phyloP scores from a whole-genome alignment of 169 alveolate genomes.

The Plasmodium vivax region DNA sequence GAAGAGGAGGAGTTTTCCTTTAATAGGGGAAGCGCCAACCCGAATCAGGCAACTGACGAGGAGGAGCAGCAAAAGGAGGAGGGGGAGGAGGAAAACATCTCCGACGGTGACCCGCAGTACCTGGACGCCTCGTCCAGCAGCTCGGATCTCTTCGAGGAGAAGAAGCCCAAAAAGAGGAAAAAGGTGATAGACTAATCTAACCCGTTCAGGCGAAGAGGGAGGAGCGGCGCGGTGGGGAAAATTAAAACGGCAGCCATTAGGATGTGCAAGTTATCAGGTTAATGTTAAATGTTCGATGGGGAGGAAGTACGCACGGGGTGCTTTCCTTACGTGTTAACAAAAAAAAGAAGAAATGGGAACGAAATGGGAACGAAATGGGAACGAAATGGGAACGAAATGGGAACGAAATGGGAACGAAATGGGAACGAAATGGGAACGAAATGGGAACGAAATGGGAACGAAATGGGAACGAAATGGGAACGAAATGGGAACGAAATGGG shows the following conservation, averaged over 20 bases:
- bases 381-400: neutral
- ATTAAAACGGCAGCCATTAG: neutral
- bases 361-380: neutral
- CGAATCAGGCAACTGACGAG: neutral
- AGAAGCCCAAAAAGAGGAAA: slow-evolving; percentile 55
- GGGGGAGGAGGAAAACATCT: neutral
- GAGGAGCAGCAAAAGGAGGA: neutral
- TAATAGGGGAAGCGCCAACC: neutral
- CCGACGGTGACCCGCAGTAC: neutral
- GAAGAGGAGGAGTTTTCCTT: neutral
- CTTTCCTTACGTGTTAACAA: neutral
- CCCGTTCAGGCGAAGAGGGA: neutral
- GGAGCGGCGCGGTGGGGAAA: neutral
- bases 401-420: neutral
- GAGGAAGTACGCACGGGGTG: neutral
- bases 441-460: neutral
- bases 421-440: neutral
- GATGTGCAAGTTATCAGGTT: neutral
- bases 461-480: neutral
- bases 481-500: neutral
- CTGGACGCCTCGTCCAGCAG: neutral
- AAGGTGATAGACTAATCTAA: neutral
- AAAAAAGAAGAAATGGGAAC: neutral
- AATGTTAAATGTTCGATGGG: neutral
- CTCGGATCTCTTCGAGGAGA: slow-evolving; percentile 64